Evolutionary conservation across 495 filamentous ascomycete genomes (phyloP).

Genomic region (Penicillium malachiteum): DNA sequence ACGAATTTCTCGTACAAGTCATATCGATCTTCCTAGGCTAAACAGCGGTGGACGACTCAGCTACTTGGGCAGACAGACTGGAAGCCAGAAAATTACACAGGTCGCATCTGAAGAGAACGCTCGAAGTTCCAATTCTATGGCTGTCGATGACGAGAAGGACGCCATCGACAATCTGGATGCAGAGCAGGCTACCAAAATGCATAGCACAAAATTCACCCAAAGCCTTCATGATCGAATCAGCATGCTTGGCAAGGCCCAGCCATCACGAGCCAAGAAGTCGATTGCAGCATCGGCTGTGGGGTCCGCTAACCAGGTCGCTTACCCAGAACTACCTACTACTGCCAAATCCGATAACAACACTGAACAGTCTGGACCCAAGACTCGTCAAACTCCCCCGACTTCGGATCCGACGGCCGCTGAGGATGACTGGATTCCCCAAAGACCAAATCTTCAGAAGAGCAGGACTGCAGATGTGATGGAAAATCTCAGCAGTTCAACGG

Average conservation of each 20-base stretch:
- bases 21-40: slow-evolving; percentile 65
- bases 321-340: slow-evolving; percentile 53
- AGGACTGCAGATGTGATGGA: slow-evolving; percentile 61
- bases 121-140: slow-evolving; percentile 54
- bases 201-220: slow-evolving; percentile 90
- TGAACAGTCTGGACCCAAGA: slow-evolving; percentile 20
- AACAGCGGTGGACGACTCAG: slow-evolving; percentile 42
- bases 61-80: slow-evolving; percentile 56
- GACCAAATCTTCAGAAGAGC: slow-evolving; percentile 53
- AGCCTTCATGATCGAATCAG: slow-evolving; percentile 88
- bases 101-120: slow-evolving; percentile 30
- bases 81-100: slow-evolving; percentile 28
- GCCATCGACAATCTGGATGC: slow-evolving; percentile 31
- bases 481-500: slow-evolving; percentile 30
- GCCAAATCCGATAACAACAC: slow-evolving; percentile 34
- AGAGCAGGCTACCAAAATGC: slow-evolving; percentile 51
- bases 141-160: slow-evolving; percentile 56
- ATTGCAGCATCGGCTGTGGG: slow-evolving; percentile 48
- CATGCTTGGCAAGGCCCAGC: slow-evolving; percentile 81
- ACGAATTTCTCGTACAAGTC: slow-evolving; percentile 72
- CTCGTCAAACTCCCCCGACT: slow-evolving; percentile 20
- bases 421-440: slow-evolving; percentile 76
- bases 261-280: slow-evolving; percentile 68
- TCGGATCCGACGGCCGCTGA: slow-evolving; percentile 50
- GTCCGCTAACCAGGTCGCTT: slow-evolving; percentile 42